Evolutionary conservation across 106 monocot genomes (phyloP).

Genomic region (Allium fistulosum): DNA sequence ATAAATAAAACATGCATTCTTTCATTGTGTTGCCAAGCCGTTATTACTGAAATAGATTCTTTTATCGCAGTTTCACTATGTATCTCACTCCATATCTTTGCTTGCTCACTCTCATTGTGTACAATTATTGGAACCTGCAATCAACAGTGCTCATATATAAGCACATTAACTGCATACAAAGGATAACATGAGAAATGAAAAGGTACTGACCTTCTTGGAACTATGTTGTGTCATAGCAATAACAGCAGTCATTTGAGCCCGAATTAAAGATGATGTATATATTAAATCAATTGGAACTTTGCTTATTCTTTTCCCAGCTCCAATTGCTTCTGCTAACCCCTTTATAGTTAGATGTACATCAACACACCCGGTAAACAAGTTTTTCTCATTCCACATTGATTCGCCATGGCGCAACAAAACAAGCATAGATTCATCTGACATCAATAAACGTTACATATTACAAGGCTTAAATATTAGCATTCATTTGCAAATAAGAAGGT

Average conservation of each 20-base stretch:
- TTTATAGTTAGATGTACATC: constrained; percentile 78
- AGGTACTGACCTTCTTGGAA: constrained; percentile 53
- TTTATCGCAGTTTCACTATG: constrained; percentile 60
- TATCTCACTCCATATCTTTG: constrained; percentile 49
- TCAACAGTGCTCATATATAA: too few species aligned
- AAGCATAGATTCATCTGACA: constrained; percentile 73
- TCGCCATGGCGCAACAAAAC: constrained; percentile 84
- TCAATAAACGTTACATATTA: neutral
- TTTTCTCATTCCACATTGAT: constrained; percentile 92
- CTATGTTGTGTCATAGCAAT: constrained; percentile 94
- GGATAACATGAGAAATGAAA: neutral
- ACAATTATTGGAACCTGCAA: constrained; percentile 63
- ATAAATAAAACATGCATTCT: constrained; percentile 46
- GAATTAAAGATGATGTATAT: constrained; percentile 72
- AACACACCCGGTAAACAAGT: constrained; percentile 90
- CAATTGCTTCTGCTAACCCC: constrained; percentile 82
- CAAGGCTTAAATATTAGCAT: neutral
- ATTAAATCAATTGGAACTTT: constrained; percentile 78
- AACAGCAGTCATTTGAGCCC: constrained; percentile 93
- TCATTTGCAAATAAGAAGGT: neutral
- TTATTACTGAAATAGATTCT: constrained; percentile 75
- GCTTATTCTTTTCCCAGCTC: constrained; percentile 88
- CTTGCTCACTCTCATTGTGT: constrained; percentile 69
- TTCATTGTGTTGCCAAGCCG: constrained; percentile 93
- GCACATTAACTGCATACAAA: neutral